Percentiles rank a stretch among this genome's conserved stretches.
These are phyloP conservation scores for Vitis cinerea DNA, from an alignment of 164 flowering plant species.

Conservation along the genomic window DNA sequence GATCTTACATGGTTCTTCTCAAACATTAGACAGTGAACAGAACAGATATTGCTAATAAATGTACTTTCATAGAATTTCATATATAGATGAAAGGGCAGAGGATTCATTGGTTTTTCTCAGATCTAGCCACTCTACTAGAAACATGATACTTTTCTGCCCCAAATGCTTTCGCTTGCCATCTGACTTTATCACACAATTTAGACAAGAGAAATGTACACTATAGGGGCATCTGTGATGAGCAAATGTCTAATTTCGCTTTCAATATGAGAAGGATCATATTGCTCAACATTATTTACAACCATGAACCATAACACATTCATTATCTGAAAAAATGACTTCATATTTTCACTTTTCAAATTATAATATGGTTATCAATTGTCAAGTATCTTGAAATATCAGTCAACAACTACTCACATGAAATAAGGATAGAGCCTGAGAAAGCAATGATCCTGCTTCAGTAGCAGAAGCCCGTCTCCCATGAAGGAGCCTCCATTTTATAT, in stretches of 20 bases:
- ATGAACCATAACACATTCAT: no score
- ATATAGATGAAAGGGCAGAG: background rate
- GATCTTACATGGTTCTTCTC: no score
- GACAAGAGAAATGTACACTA: background rate
- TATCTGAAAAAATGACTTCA: no score
- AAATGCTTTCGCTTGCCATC: no score
- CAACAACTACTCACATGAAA: slow-evolving; percentile 60
- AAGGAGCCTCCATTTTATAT: slow-evolving; percentile 78
- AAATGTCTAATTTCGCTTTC: background rate
- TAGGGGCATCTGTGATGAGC: background rate
- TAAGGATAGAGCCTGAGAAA: slow-evolving; percentile 63
- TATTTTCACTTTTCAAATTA: no score
- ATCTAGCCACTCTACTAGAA: background rate
- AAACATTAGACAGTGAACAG: no score
- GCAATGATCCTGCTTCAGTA: slow-evolving; percentile 45
- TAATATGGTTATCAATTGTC: background rate
- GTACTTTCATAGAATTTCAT: background rate
- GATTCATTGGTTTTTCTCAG: background rate
- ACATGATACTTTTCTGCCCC: background rate
- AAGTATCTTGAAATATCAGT: background rate
- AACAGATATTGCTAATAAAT: background rate
- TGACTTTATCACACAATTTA: background rate
- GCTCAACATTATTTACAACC: no score
- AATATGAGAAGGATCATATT: background rate
- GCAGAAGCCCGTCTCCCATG: slow-evolving; percentile 49